Conservation (phyloP, 2,329 filamentous ascomycete genomes). For the Madurella mycetomatis region DNA sequence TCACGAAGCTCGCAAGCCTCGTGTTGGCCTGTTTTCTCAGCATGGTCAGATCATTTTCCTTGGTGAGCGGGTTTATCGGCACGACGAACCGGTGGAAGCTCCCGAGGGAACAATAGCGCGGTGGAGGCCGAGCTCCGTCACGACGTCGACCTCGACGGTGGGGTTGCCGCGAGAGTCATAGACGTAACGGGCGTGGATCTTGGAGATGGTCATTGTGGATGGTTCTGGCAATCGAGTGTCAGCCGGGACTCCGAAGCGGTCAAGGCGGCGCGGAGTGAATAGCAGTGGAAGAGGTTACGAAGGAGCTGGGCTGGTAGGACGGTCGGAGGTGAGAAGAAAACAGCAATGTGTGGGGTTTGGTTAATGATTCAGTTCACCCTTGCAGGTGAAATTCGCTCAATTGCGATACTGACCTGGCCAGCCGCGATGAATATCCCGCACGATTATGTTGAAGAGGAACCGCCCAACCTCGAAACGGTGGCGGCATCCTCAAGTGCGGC, state of each 20-base stretch:
- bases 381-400: slow-evolving; percentile 23
- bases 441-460: slow-evolving; percentile 5
- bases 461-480: neutral
- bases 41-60: slow-evolving; percentile 19
- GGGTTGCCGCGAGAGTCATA: slow-evolving; percentile 99
- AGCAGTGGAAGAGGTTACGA: neutral
- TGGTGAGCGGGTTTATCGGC: slow-evolving; percentile 10
- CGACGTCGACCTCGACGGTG: slow-evolving; percentile 95
- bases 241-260: neutral
- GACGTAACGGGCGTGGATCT: slow-evolving; percentile 89
- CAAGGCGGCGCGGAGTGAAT: neutral
- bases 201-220: slow-evolving; percentile 78
- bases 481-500: slow-evolving; percentile 6
- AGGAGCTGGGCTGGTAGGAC: neutral
- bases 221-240: slow-evolving; percentile 12
- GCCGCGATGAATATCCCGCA: slow-evolving; percentile 20
- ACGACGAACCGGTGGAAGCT: slow-evolving; percentile 78
- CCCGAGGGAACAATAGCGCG: slow-evolving; percentile 96
- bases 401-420: neutral
- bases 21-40: slow-evolving; percentile 62
- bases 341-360: neutral
- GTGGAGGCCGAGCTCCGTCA: slow-evolving; percentile 94
- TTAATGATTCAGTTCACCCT: slow-evolving; percentile 1
- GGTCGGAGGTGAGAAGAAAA: neutral
- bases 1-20: slow-evolving; percentile 90